phyloP scores from a whole-genome alignment of 2,329 filamentous ascomycete genomes.

The Chaetomiaceae sp. region DNA sequence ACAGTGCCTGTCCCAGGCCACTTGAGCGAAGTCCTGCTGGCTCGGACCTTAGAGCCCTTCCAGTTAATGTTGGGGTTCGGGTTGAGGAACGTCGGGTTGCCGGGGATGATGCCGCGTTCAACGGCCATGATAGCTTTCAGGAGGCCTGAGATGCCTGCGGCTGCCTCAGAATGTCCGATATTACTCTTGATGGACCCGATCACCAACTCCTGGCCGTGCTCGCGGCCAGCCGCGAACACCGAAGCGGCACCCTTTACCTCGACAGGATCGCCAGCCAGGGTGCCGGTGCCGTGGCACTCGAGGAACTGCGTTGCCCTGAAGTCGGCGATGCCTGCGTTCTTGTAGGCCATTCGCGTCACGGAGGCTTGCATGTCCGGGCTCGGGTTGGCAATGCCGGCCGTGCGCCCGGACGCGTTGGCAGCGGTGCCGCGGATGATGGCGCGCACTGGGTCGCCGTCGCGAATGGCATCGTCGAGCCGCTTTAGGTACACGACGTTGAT shows the following conservation, averaged over 20 bases:
- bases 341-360: slow-evolving; percentile 31
- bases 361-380: slow-evolving; percentile 28
- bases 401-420: slow-evolving; percentile 35
- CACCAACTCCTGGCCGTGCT: slow-evolving; percentile 11
- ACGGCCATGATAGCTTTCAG: slow-evolving; percentile 30
- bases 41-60: slow-evolving; percentile 10
- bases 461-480: slow-evolving; percentile 25
- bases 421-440: slow-evolving; percentile 23
- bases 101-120: slow-evolving; percentile 27
- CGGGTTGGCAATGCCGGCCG: slow-evolving; percentile 37
- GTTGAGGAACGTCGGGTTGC: slow-evolving; percentile 20
- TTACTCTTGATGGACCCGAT: slow-evolving; percentile 31
- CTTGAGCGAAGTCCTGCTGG: slow-evolving; percentile 8
- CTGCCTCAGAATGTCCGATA: slow-evolving; percentile 28
- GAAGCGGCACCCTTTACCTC: slow-evolving; percentile 31
- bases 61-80: slow-evolving; percentile 19
- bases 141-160: slow-evolving; percentile 22
- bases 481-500: slow-evolving; percentile 9
- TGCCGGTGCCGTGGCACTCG: slow-evolving; percentile 39
- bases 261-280: slow-evolving; percentile 34
- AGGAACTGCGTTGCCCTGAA: slow-evolving; percentile 23
- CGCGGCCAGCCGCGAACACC: slow-evolving; percentile 21
- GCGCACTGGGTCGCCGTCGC: slow-evolving; percentile 24
- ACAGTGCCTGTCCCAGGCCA: slow-evolving; percentile 21
- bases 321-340: slow-evolving; percentile 19